These are phyloP conservation scores for Boletus tomentosulus DNA, from an alignment of 768 basidiomycete genomes.

Conservation along the genomic window DNA sequence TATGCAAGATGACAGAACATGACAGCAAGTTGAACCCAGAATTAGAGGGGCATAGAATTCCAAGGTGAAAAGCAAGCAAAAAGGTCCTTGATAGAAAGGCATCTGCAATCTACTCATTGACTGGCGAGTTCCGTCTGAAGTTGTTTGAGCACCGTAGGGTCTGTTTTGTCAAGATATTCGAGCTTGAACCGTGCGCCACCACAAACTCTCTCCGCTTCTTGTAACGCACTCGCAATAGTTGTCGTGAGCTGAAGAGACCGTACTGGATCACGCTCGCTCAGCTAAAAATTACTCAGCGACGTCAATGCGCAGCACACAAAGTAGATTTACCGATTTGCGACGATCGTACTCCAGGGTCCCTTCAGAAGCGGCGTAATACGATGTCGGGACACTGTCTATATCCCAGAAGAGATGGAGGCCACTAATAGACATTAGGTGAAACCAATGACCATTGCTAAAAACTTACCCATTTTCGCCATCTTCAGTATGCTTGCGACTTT, in stretches of 20 bases:
- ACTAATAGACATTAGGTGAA: slow-evolving; percentile 8
- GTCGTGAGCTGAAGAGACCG: slow-evolving; percentile 60
- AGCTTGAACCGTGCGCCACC: slow-evolving; percentile 62
- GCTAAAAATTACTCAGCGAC: slow-evolving; percentile 38
- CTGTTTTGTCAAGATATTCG: slow-evolving; percentile 59
- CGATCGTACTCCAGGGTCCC: slow-evolving; percentile 76
- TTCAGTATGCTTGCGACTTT: slow-evolving; percentile 44
- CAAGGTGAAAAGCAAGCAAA: not conserved
- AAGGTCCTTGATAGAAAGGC: not conserved
- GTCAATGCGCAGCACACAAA: not conserved
- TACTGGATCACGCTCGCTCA: slow-evolving; percentile 68
- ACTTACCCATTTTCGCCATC: slow-evolving; percentile 37
- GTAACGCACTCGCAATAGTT: slow-evolving; percentile 54
- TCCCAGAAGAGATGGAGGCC: slow-evolving; percentile 68
- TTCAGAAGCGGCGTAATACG: slow-evolving; percentile 60
- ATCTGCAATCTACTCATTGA: not conserved
- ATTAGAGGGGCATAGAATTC: not conserved
- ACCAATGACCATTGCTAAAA: not conserved
- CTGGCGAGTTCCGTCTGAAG: slow-evolving; percentile 49
- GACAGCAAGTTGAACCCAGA: slow-evolving; percentile 1
- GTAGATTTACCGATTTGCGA: slow-evolving; percentile 55
- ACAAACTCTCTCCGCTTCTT: slow-evolving; percentile 57
- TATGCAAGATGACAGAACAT: not conserved
- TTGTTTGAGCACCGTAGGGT: slow-evolving; percentile 71
- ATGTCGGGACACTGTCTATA: slow-evolving; percentile 49